Evolutionary conservation across 176 grass and related monocot genomes (phyloP), one percentile per base, ranked within the genome.

Genomic region (Saccharum officinarum): DNA sequence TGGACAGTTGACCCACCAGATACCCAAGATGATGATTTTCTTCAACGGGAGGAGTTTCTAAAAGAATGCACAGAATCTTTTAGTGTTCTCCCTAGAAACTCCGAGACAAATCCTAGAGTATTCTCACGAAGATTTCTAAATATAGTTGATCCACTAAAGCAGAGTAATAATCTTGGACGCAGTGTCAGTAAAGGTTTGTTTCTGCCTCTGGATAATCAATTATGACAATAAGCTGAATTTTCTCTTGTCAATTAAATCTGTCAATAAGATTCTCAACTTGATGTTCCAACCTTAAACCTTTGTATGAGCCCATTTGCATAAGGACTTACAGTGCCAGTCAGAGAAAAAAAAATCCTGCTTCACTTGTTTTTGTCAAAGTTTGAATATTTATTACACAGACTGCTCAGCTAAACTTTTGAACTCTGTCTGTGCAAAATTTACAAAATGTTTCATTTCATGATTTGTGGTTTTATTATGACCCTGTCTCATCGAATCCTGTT

Each of bases 81-180:
- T 87, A 86, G 71, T 45, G 89, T 92, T 18, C 76, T 83, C 59
- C 80, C 87, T 71, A 91, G 84, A 69, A 73, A 55, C 47, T 90
- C 55, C 12, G 89, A 91, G 73, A 94, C 44, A 67, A 87, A 80
- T 86, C 70, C 71, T 28, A 49, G 78, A 67, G 46, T 68, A 33
- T 98, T 98, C 66, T 54, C 82, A 57, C 81, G 82, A 40, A 98
- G 95, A 78, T 88, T 91, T 94, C 80, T 98, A 17, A 98, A 98
- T 74, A 98, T 98, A 83, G 86, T 95, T 69, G 93, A 98, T 88
- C 97, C 97, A 64, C 50, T 98, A 71, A 98, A 98, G 81, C 54
- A 65, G 65, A 92, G 65, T 80, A 98, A 98, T 52, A 98, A 98
- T 89, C 97, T 98, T 33, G 97, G 97, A 23, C 83, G 97, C 81